Base-by-base conservation (phyloP, 805 yeast genomes). In the Suhomyces tanzawaensis region DNA sequence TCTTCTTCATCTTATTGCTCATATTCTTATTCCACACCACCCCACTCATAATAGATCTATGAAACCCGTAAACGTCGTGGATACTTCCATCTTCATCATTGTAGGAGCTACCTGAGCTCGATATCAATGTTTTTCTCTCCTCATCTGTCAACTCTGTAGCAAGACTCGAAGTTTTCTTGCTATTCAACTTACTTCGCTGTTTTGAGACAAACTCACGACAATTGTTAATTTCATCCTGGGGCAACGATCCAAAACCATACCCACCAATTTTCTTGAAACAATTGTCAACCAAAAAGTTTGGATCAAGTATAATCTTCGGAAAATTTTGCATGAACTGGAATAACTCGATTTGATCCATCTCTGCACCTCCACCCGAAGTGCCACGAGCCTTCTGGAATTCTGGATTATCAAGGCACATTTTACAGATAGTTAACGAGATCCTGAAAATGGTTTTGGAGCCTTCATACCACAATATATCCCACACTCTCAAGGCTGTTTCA, bases 381-480 rank as follows among this genome's bases (percentile, higher is more conserved):
- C 41, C 42, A 19, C 56, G 51, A 7, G 48, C 49, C 2, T 34
- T 39, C 42, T 46, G 52, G 44, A 90, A 71, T 34, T 76, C 76
- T 1, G 86, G 83, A 52, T 85, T 90, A 36, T 69, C 74, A 19
- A 65, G 52, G 37, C 89, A 71, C 45, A 82, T 59, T 52, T 85
- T 85, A 57, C 90, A 76, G 11, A 93, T 76, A 1, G 96, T 83
- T 38, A 91, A 63, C 1, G 95, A 82, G 3, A 86, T 75, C 41
- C 95, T 78, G 65, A 89, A 93, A 13, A 93, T 68, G 8, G 93
- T 77, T 52, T 86, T 86, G 1, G 95, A 82, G 19, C 88, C 96
- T 57, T 91, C 98, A 55, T 85, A 88, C 70, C 95, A 90, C 34
- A 91, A 64, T 45, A 95, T 86, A 61, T 93, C 99, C 98, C 99